Evolutionary conservation across 1,139 yeast species (phyloP).

Genomic region (Hansenula anomala): DNA sequence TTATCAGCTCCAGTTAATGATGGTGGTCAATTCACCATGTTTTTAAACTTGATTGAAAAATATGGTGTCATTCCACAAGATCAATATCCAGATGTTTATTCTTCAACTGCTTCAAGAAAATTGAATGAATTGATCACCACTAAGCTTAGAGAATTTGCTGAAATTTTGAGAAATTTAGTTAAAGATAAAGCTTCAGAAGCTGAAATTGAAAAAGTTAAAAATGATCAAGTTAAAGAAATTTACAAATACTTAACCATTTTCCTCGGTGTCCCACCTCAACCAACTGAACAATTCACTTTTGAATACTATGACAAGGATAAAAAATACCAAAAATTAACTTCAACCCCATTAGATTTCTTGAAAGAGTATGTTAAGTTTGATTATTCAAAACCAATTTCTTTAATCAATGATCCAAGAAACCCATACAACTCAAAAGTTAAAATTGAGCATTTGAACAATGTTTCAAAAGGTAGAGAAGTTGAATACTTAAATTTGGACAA

Average conservation of each 20-base stretch:
- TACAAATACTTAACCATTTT: conserved; percentile 61
- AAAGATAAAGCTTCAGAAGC: conserved; percentile 25
- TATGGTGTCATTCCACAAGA: conserved; percentile 76
- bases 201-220: conserved; percentile 18
- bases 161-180: conserved; percentile 48
- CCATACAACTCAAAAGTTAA: conserved; percentile 55
- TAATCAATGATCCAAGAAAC: conserved; percentile 80
- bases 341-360: conserved; percentile 65
- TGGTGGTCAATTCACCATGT: conserved; percentile 88
- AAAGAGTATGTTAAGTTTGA: conserved; percentile 47
- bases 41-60: conserved; percentile 65
- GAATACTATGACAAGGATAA: conserved; percentile 72
- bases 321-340: conserved; percentile 43
- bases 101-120: conserved; percentile 51
- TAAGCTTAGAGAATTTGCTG: conserved; percentile 71
- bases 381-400: conserved; percentile 51
- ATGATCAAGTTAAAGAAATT: conserved; percentile 39
- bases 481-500: conserved; percentile 65
- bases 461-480: conserved; percentile 62
- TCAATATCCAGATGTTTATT: conserved; percentile 66
- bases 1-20: conserved; percentile 63
- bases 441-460: conserved; percentile 70
- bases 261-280: conserved; percentile 74
- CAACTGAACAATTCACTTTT: conserved; percentile 64
- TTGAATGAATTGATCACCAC: conserved; percentile 61